Evolutionary conservation across 108 stramenopile genomes (phyloP).

Genomic region (Skeletonema menzelii): DNA sequence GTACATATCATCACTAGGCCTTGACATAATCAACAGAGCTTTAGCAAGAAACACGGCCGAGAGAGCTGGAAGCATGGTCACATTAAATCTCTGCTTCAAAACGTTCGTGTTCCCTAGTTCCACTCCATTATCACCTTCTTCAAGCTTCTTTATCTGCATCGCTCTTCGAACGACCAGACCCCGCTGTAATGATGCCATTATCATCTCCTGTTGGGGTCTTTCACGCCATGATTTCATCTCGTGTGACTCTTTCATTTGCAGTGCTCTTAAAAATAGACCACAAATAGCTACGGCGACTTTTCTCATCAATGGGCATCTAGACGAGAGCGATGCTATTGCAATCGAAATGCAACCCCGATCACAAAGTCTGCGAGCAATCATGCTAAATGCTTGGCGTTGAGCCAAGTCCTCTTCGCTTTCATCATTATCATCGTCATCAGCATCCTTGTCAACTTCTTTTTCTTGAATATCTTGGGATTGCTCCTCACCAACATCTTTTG

Average conservation of each 20-base stretch:
- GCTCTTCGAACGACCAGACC: conserved; percentile 53
- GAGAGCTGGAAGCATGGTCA: conserved; percentile 60
- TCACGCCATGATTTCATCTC: conserved; percentile 66
- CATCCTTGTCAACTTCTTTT: conserved; percentile 1
- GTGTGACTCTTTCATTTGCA: conserved; percentile 59
- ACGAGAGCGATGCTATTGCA: conserved; percentile 60
- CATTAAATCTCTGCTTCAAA: not conserved
- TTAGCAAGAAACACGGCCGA: conserved; percentile 76
- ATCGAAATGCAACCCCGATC: conserved; percentile 65
- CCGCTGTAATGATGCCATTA: conserved; percentile 73
- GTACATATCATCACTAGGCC: conserved; percentile 75
- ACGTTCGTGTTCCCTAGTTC: conserved; percentile 6
- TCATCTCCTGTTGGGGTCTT: conserved; percentile 79
- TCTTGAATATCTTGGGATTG: not conserved
- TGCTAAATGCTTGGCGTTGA: conserved; percentile 24
- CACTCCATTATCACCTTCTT: not conserved
- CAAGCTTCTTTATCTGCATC: conserved; percentile 24
- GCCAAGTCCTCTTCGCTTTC: conserved; percentile 8
- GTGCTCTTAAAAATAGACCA: conserved; percentile 52
- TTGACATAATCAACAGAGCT: conserved; percentile 58
- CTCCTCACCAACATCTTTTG: not conserved
- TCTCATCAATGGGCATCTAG: conserved; percentile 60
- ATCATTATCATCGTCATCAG: not conserved
- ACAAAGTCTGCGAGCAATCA: conserved; percentile 50
- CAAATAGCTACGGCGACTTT: conserved; percentile 56